Evolutionary conservation across 164 flowering plant species (phyloP), one percentile per base, ranked within the genome.

Genomic region (Vitis amurensis): DNA sequence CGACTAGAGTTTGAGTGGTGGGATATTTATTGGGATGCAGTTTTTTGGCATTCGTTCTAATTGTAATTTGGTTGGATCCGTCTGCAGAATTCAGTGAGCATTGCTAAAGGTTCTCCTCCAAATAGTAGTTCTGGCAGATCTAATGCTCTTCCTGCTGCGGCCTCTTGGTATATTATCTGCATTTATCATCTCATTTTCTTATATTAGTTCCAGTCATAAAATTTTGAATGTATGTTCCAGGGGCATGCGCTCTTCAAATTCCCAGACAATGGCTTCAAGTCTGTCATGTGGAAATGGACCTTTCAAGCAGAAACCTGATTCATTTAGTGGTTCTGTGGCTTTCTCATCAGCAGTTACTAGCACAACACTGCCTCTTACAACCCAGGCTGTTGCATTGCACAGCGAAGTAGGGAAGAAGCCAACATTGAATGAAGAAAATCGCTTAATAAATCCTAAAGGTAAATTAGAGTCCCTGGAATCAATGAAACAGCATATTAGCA

Each of bases 71-170:
- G 37, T 59, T 57, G 16, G 61, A 60, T 59, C 2, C 30, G n/a
- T 56, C 19, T 62, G 57, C 87, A 91, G 88, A 90, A 71, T 79
- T 60, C 86, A 66, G 67, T 76, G 47, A 75, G 37, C 66, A 77
- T 74, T 63, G 53, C 66, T 23, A 89, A 69, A 83, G 75, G 69
- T 70, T 90, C 94, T 69, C 92, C 97, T 30, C 93, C 97, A 23
- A 84, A 86, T 82, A 84, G 88, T 68, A 85, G 87, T 71, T 77
- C 84, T 64, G 89, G 86, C 64, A 84, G 83, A 82, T 86, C 97
- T 70, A 68, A 80, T 56, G 87, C 79, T 65, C 94, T 93, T 70
- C 99, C 99, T 50, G 85, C 95, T 37, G 94, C 91, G 66, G 92
- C 98, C 15, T 82, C 93, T 58, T 96, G 98, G 99, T 96, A 86